These are phyloP conservation scores for Trichoderma afroharzianum DNA, from an alignment of 2,329 filamentous ascomycete species.

Conservation along the genomic window DNA sequence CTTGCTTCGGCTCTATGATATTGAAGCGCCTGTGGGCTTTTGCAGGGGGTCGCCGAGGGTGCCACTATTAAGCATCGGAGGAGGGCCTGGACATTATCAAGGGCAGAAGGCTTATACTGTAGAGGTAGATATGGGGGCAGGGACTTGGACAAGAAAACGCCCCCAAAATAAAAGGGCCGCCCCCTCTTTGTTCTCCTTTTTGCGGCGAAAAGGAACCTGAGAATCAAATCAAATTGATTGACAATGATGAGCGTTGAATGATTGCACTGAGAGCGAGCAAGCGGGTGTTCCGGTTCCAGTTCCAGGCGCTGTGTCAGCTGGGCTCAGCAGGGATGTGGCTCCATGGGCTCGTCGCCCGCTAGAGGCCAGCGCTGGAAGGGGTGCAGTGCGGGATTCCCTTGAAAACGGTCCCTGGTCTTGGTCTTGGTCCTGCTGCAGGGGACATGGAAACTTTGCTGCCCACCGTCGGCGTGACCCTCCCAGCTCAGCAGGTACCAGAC, in stretches of 20 bases:
- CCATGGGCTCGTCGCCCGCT: not conserved
- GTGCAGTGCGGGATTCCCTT: not conserved
- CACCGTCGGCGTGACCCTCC: conserved; percentile 12
- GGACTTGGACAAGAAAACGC: not conserved
- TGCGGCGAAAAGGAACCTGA: not conserved
- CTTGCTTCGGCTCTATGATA: not conserved
- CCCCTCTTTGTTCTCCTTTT: not conserved
- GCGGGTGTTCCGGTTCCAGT: not conserved
- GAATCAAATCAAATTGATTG: too few relatives aligned
- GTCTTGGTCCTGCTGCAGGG: not conserved
- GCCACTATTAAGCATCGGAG: not conserved
- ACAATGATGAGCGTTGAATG: too few relatives aligned
- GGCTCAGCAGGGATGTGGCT: conserved; percentile 9
- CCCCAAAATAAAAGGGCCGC: too few relatives aligned
- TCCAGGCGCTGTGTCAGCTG: conserved; percentile 18
- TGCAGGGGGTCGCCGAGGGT: not conserved
- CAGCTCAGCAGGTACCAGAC: not conserved
- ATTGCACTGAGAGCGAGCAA: too few relatives aligned
- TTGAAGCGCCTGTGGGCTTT: not conserved
- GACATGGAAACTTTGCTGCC: not conserved
- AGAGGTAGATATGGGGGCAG: not conserved
- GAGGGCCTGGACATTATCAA: not conserved
- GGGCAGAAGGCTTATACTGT: not conserved
- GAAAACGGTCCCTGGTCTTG: not conserved
- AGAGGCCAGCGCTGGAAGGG: not conserved